Conservation (phyloP, 2,329 filamentous ascomycete species). For the Phyllosticta citriasiana region DNA sequence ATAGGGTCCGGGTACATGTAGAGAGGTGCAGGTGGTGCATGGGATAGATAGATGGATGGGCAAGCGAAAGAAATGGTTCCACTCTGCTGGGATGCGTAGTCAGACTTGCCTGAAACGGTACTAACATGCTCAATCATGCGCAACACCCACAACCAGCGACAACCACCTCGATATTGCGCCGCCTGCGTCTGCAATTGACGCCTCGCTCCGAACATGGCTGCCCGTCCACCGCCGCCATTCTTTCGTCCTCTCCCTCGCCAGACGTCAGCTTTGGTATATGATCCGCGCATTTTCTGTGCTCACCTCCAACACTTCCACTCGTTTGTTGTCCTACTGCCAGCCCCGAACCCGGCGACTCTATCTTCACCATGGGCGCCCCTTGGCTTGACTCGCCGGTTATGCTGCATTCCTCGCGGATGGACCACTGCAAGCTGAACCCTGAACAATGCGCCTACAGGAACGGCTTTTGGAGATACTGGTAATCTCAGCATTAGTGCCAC, state of each 20-base stretch:
- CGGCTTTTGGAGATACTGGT: conserved; percentile 11
- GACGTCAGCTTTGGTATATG: not conserved
- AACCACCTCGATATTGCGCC: not conserved
- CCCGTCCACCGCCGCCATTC: not conserved
- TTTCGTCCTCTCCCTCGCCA: not conserved
- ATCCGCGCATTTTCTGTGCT: not conserved
- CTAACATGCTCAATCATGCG: not conserved
- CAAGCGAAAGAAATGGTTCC: not conserved
- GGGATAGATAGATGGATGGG: not conserved
- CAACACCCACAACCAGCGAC: not conserved
- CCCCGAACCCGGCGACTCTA: not conserved
- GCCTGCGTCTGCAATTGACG: not conserved
- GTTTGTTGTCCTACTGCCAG: not conserved
- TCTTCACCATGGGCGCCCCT: not conserved
- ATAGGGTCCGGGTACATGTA: not conserved
- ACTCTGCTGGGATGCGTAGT: not conserved
- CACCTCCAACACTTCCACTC: not conserved
- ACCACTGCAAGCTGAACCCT: conserved; percentile 4
- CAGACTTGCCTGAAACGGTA: not conserved
- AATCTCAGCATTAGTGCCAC: not conserved
- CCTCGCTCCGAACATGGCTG: not conserved
- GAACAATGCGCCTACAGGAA: conserved; percentile 5
- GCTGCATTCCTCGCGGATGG: conserved; percentile 10
- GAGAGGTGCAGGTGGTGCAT: not conserved
- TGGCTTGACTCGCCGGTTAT: conserved; percentile 8